Percentiles rank a stretch among this genome's conserved stretches.
These are phyloP conservation scores for Penicillium tannophilum DNA, from an alignment of 495 filamentous ascomycete genomes.

Conservation along the genomic window DNA sequence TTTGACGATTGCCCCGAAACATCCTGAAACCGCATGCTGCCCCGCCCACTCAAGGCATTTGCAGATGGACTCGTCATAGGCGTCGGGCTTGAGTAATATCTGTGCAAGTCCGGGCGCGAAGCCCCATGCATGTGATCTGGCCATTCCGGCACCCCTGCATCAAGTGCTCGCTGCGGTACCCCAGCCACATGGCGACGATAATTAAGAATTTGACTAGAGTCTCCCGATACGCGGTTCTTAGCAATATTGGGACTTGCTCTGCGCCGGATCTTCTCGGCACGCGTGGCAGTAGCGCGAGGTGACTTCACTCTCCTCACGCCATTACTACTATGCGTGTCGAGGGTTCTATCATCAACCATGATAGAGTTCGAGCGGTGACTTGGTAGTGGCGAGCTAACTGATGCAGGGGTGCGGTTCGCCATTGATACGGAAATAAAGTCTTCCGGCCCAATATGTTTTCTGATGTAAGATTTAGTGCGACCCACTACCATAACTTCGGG, in stretches of 20 bases:
- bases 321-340: conserved; percentile 29
- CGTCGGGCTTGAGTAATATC: neutral
- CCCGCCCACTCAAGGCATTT: neutral
- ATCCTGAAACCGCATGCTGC: neutral
- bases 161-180: neutral
- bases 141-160: neutral
- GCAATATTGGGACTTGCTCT: conserved; percentile 13
- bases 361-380: conserved; percentile 27
- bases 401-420: conserved; percentile 27
- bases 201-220: neutral
- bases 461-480: conserved; percentile 9
- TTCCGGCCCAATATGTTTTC: conserved; percentile 21
- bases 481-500: neutral
- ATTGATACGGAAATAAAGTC: conserved; percentile 21
- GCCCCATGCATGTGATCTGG: conserved; percentile 3
- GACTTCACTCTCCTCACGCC: conserved; percentile 14
- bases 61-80: neutral
- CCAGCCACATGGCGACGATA: neutral
- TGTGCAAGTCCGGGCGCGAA: neutral
- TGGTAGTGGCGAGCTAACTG: conserved; percentile 25
- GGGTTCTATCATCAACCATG: conserved; percentile 23
- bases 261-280: conserved; percentile 16
- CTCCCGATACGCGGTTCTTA: conserved; percentile 11
- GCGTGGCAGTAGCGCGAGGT: conserved; percentile 17
- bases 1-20: neutral